Conservation (phyloP, 768 basidiomycete species). For the Vishniacozyma victoriae region DNA sequence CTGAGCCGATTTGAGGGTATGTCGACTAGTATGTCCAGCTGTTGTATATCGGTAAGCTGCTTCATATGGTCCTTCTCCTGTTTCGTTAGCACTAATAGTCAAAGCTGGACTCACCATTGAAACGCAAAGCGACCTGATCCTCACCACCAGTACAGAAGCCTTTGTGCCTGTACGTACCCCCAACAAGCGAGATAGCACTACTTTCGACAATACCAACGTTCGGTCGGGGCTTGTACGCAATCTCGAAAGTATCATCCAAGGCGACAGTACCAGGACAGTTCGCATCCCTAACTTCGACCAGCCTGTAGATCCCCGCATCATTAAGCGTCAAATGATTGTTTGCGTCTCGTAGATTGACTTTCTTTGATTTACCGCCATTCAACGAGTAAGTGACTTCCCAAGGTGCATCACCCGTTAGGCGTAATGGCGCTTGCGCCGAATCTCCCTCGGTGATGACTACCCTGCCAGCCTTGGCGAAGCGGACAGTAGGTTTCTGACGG, state of each 20-base stretch:
- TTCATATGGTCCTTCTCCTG: conserved; percentile 71
- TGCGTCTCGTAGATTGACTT: conserved; percentile 53
- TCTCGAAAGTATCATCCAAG: conserved; percentile 58
- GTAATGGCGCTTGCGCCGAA: conserved; percentile 64
- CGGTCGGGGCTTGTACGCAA: conserved; percentile 76
- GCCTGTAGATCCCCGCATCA: conserved; percentile 69
- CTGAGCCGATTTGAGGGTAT: conserved; percentile 34
- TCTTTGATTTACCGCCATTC: conserved; percentile 53
- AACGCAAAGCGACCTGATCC: conserved; percentile 75
- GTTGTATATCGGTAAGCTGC: conserved; percentile 77
- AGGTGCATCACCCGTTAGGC: conserved; percentile 85
- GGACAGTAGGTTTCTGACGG: conserved; percentile 75
- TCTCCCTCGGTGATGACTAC: conserved; percentile 70
- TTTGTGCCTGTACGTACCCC: conserved; percentile 48
- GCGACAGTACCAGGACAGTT: conserved; percentile 75
- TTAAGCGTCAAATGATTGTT: conserved; percentile 70
- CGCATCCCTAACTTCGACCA: conserved; percentile 73
- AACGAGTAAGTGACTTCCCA: conserved; percentile 69
- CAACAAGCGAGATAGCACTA: conserved; percentile 1
- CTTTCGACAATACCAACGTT: conserved; percentile 50
- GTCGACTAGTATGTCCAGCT: conserved; percentile 16
- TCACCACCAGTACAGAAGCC: conserved; percentile 76
- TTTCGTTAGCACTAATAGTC: neutral
- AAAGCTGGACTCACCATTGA: conserved; percentile 56
- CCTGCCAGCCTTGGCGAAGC: conserved; percentile 68